phyloP scores from a whole-genome alignment of 208 protist species.

The Trichomonas tenax region DNA sequence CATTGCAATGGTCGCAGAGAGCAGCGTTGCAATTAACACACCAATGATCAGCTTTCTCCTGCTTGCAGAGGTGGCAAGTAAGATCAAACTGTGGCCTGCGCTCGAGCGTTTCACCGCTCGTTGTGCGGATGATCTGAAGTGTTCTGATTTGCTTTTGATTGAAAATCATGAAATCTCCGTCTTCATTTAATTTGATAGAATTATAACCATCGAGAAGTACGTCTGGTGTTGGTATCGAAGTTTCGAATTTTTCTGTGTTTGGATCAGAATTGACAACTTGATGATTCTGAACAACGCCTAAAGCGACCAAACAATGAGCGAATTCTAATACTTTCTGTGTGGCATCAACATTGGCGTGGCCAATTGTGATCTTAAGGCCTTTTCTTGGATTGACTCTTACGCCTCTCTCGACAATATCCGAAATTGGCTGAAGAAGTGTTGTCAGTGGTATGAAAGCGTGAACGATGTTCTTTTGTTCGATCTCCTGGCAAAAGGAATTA shows the following conservation, averaged over 20 bases:
- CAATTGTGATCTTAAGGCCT: neutral
- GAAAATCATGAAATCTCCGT: neutral
- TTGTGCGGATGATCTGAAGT: neutral
- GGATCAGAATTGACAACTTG: neutral
- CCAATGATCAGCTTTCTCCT: neutral
- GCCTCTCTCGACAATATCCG: neutral
- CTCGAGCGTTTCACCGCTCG: neutral
- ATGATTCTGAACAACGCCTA: neutral
- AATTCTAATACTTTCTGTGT: neutral
- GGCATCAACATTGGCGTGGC: neutral
- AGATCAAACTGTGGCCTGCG: neutral
- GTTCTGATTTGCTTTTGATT: neutral
- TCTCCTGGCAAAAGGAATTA: neutral
- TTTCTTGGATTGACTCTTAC: neutral
- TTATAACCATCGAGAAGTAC: neutral
- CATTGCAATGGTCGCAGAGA: neutral
- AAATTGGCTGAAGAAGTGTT: neutral
- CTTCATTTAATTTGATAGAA: neutral
- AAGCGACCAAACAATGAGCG: neutral
- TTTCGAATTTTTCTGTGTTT: neutral
- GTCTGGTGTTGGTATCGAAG: neutral
- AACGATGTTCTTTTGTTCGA: neutral
- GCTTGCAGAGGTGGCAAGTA: neutral
- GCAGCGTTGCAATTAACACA: neutral
- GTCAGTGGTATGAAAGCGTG: neutral